A percentile compares a stretch with the other conserved stretches of the same genome.
Conservation (phyloP, 2,329 filamentous ascomycete species). For the Exophiala xenobiotica region DNA sequence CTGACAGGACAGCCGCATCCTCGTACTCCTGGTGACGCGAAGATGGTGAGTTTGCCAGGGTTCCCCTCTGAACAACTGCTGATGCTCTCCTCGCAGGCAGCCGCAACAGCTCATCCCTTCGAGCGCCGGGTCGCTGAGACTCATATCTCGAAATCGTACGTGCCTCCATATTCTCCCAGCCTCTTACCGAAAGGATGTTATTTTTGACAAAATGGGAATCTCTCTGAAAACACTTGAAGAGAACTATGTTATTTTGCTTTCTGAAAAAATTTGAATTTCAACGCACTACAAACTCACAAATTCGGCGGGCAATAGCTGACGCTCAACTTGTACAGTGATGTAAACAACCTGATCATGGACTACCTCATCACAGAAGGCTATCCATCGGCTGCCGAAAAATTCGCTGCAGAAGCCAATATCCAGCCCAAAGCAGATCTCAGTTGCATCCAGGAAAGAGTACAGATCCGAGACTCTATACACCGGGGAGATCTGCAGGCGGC, state of each 20-base stretch:
- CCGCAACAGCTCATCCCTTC: slow-evolving; percentile 54
- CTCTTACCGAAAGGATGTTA: slow-evolving; percentile 67
- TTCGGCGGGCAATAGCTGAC: slow-evolving; percentile 10
- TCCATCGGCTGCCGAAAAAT: slow-evolving; percentile 85
- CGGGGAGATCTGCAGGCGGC: slow-evolving; percentile 80
- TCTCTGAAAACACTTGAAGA: slow-evolving; percentile 97
- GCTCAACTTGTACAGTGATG: slow-evolving; percentile 64
- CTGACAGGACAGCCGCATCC: not conserved
- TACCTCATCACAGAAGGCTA: slow-evolving; percentile 97
- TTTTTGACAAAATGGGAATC: slow-evolving; percentile 98
- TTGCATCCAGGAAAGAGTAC: slow-evolving; percentile 73
- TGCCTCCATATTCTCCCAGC: slow-evolving; percentile 34
- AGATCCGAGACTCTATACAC: slow-evolving; percentile 83
- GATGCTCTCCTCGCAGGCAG: slow-evolving; percentile 13
- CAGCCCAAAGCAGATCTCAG: slow-evolving; percentile 68
- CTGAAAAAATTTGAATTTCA: slow-evolving; percentile 49
- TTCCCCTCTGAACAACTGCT: not conserved
- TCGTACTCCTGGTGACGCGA: not conserved
- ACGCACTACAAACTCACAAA: not conserved
- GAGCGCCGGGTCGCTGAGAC: slow-evolving; percentile 79
- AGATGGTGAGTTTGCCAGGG: not conserved
- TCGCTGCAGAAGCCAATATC: slow-evolving; percentile 90
- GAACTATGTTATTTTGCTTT: slow-evolving; percentile 75
- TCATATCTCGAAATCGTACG: slow-evolving; percentile 87
- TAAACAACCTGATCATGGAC: slow-evolving; percentile 93